Evolutionary conservation across 768 basidiomycete species (phyloP).

Genomic region (Boletus subcaerulescens): DNA sequence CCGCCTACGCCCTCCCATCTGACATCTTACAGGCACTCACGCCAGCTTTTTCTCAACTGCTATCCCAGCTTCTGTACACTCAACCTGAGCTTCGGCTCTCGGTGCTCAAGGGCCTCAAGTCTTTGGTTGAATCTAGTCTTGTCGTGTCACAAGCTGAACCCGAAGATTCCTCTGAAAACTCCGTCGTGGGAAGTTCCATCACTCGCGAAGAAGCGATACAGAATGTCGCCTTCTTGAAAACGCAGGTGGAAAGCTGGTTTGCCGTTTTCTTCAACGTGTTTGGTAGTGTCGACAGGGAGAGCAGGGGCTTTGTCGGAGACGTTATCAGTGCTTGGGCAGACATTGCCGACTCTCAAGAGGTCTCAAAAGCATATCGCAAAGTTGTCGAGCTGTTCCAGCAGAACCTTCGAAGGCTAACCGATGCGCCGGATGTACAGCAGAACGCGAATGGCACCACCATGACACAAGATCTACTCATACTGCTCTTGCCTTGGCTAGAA

Average conservation of each 20-base stretch:
- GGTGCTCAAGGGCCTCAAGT: conserved; percentile 77
- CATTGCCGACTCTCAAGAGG: conserved; percentile 75
- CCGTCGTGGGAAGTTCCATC: conserved; percentile 33
- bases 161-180: conserved; percentile 27
- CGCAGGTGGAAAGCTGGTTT: conserved; percentile 88
- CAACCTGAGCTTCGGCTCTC: conserved; percentile 82
- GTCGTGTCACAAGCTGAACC: conserved; percentile 40
- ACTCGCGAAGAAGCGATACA: conserved; percentile 56
- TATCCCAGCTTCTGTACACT: conserved; percentile 90
- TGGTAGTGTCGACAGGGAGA: conserved; percentile 73
- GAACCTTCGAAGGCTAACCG: conserved; percentile 47
- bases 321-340: conserved; percentile 85
- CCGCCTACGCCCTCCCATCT: not conserved
- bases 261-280: conserved; percentile 98
- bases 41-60: conserved; percentile 77
- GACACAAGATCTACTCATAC: conserved; percentile 80
- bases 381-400: conserved; percentile 68
- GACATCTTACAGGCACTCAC: conserved; percentile 57
- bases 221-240: conserved; percentile 70
- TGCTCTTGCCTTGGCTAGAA: conserved; percentile 77
- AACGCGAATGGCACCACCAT: conserved; percentile 52
- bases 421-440: conserved; percentile 30
- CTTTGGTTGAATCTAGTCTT: conserved; percentile 78
- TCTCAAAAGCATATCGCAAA: conserved; percentile 78
- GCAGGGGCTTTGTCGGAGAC: conserved; percentile 75